Conservation (phyloP, 352 stramenopile genomes). For the Peronospora farinosa region DNA sequence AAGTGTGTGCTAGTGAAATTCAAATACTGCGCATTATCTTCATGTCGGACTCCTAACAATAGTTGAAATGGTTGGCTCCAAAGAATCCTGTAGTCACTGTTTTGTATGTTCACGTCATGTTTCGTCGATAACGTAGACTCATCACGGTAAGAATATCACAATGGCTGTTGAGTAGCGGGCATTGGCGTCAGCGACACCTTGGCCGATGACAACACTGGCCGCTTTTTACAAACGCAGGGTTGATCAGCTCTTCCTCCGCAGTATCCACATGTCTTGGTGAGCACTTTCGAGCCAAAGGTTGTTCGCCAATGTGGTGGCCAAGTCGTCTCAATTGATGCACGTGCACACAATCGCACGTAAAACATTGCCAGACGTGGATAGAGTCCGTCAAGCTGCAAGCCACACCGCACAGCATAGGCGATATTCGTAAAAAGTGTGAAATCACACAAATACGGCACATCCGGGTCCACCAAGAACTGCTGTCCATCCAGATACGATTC, state of each 20-base stretch:
- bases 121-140: not conserved
- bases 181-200: conserved; percentile 14
- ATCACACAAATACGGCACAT: conserved; percentile 67
- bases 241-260: conserved; percentile 34
- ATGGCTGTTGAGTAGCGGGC: conserved; percentile 18
- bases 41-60: not conserved
- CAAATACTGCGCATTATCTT: not conserved
- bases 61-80: not conserved
- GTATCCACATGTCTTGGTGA: conserved; percentile 71
- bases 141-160: conserved; percentile 17
- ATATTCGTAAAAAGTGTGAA: conserved; percentile 83
- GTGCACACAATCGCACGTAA: conserved; percentile 67
- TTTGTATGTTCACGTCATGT: not conserved
- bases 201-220: conserved; percentile 7
- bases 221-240: conserved; percentile 33
- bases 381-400: conserved; percentile 70
- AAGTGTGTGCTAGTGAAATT: not conserved
- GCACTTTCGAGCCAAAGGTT: conserved; percentile 66
- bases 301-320: conserved; percentile 82
- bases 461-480: conserved; percentile 53
- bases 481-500: conserved; percentile 62
- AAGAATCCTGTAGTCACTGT: not conserved
- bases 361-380: conserved; percentile 76
- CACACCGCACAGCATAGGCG: conserved; percentile 81
- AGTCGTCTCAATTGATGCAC: conserved; percentile 63